Conservation (phyloP, 352 stramenopile species). For the Peronospora belbahrii region DNA sequence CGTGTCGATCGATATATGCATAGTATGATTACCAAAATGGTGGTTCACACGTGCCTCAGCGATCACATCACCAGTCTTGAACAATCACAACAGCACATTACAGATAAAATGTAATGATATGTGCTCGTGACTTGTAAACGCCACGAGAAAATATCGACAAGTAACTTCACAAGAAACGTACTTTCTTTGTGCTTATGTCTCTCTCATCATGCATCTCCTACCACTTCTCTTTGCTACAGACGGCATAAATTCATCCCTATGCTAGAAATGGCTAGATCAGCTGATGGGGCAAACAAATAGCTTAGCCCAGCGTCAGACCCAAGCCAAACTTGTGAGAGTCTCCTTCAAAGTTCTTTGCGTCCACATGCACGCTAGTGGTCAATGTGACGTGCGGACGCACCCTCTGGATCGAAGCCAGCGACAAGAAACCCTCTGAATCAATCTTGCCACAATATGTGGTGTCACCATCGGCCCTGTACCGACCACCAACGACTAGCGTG, state of each 20-base stretch:
- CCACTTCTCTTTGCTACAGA: conserved; percentile 4
- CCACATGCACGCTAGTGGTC: conserved; percentile 71
- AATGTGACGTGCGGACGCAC: conserved; percentile 65
- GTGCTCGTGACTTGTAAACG: neutral
- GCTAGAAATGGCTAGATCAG: conserved; percentile 10
- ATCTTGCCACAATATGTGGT: conserved; percentile 82
- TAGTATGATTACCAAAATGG: neutral
- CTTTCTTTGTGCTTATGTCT: conserved; percentile 34
- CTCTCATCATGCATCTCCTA: conserved; percentile 16
- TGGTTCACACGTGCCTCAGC: neutral
- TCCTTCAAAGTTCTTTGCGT: conserved; percentile 83
- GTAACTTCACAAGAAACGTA: conserved; percentile 35
- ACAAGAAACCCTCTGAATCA: conserved; percentile 74
- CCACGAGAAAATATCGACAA: neutral
- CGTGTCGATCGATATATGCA: conserved; percentile 1
- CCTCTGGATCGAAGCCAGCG: conserved; percentile 70
- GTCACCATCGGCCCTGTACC: conserved; percentile 64
- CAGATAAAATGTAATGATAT: neutral
- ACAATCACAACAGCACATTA: neutral
- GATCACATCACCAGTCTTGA: neutral
- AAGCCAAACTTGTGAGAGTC: conserved; percentile 83
- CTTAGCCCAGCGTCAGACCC: conserved; percentile 70
- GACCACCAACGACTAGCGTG: conserved; percentile 65
- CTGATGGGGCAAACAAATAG: conserved; percentile 8
- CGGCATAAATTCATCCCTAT: conserved; percentile 9